phyloP scores from a whole-genome alignment of 2,329 filamentous ascomycete genomes.

The Xylariaceae sp. region DNA sequence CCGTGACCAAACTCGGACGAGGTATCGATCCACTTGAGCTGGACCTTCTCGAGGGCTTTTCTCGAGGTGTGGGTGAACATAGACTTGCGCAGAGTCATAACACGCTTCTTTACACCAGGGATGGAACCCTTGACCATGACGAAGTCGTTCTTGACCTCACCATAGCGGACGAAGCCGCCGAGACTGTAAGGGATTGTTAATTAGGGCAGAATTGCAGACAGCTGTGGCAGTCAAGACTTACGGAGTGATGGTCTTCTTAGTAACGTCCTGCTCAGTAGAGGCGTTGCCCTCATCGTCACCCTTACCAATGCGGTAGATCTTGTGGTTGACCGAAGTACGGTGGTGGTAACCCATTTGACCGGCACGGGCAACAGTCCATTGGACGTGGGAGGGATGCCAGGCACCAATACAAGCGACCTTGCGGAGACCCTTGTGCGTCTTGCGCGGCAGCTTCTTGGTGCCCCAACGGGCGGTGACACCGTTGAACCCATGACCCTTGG shows the following conservation, averaged over 20 bases:
- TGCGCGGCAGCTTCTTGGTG: constrained; percentile 99
- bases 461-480: constrained; percentile 98
- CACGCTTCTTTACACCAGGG: constrained; percentile 98
- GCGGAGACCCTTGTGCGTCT: constrained; percentile 99
- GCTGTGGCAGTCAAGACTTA: constrained; percentile 54
- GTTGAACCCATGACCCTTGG: constrained; percentile 98
- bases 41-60: constrained; percentile 96
- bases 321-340: constrained; percentile 99
- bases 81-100: constrained; percentile 98
- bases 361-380: constrained; percentile 99
- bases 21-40: constrained; percentile 99
- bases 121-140: constrained; percentile 96
- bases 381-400: constrained; percentile 99
- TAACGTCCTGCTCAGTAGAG: constrained; percentile 90
- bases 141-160: constrained; percentile 99
- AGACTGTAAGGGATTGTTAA: constrained; percentile 53
- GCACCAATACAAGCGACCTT: constrained; percentile 99
- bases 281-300: constrained; percentile 86
- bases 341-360: constrained; percentile 99
- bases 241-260: constrained; percentile 99
- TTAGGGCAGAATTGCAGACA: too few relatives aligned
- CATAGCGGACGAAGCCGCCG: constrained; percentile 99
- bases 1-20: constrained; percentile 99
- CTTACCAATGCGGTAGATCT: constrained; percentile 98
- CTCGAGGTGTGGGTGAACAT: constrained; percentile 97